These are phyloP conservation scores for Mycena indigotica DNA, from an alignment of 768 basidiomycete genomes.

Conservation along the genomic window DNA sequence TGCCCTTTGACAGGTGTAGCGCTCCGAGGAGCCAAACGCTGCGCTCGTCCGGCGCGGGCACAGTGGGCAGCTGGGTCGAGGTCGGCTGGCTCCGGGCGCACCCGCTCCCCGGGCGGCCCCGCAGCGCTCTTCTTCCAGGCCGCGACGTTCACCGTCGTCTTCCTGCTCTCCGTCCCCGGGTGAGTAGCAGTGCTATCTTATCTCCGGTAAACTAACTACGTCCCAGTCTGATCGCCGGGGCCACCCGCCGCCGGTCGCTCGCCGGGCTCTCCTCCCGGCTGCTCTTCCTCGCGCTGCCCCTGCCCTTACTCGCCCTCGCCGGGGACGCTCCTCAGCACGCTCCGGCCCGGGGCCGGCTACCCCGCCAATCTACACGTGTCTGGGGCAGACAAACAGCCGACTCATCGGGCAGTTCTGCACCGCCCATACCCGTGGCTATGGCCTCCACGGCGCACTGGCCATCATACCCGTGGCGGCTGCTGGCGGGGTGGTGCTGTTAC, in stretches of 20 bases:
- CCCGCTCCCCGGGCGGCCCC: constrained; percentile 16
- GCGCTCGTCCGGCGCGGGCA: constrained; percentile 18
- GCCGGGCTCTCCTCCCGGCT: constrained; percentile 24
- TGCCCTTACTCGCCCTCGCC: constrained; percentile 16
- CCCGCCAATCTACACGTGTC: constrained; percentile 13
- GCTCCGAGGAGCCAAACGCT: too few relatives aligned
- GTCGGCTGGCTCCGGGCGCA: constrained; percentile 24
- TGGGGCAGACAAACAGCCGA: constrained; percentile 13
- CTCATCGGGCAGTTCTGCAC: constrained; percentile 26
- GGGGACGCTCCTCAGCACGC: constrained; percentile 8
- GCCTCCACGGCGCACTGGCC: constrained; percentile 13
- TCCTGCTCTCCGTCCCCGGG: constrained; percentile 24
- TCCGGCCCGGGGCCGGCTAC: constrained; percentile 10
- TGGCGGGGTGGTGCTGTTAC: constrained; percentile 11
- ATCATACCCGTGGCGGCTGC: constrained; percentile 21
- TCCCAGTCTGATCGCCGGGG: constrained; percentile 19
- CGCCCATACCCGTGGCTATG: too few relatives aligned
- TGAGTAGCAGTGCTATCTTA: too few relatives aligned
- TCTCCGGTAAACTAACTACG: not conserved
- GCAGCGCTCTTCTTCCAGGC: constrained; percentile 21
- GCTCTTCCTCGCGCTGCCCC: constrained; percentile 17
- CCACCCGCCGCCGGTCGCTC: constrained; percentile 8
- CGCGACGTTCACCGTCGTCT: constrained; percentile 21
- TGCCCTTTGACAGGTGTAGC: too few relatives aligned
- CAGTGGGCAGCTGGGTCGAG: constrained; percentile 27